Evolutionary conservation across 805 yeast genomes (phyloP), one percentile per base, ranked within the genome.

Genomic region (Kodamaea jinghongensis): DNA sequence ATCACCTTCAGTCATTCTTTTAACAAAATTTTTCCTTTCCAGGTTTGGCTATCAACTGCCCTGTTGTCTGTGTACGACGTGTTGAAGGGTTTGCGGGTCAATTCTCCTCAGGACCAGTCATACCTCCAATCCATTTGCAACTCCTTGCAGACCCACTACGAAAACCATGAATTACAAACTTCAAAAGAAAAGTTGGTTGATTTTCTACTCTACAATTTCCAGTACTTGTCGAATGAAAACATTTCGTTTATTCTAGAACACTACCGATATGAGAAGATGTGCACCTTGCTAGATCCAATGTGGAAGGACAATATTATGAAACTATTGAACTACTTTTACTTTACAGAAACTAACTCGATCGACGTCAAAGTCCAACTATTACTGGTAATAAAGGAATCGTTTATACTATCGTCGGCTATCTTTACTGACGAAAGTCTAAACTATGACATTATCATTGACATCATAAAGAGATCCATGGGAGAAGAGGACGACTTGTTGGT

Each of bases 301-400:
- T 83, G 89, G 86, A 60, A 61, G 34, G 65, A 58, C 2, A 75
- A 76, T 45, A 61, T 77, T 29, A 54, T 56, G 5, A 55, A 59
- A 22, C 48, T 83, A 2, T 55, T 81, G 26, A 60, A 65, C n/a
- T 60, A 65, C 5, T 79, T 76, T 50, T 72, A 63, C 51, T 52
- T 58, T 50, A 53, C 52, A 22, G 39, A 48, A 0, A 45, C 36
- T 10, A 47, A 55, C 5, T 17, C 27, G 4, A 32, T 50, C 1
- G 56, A 52, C 4, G 60, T 61, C 0, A 58, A 70, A 39, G 43
- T 64, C 0, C 60, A 56, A 10, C 46, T 62, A 20, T 50, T 76
- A 10, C 51, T 47, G 29, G 56, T 67, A 2, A 53, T 75, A 39
- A 62, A 61, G 14, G 56, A 65, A 1, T 62, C 70, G 0, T 68